Conservation (phyloP, 345 rosid genomes). For the Geranium rotundifolium region DNA sequence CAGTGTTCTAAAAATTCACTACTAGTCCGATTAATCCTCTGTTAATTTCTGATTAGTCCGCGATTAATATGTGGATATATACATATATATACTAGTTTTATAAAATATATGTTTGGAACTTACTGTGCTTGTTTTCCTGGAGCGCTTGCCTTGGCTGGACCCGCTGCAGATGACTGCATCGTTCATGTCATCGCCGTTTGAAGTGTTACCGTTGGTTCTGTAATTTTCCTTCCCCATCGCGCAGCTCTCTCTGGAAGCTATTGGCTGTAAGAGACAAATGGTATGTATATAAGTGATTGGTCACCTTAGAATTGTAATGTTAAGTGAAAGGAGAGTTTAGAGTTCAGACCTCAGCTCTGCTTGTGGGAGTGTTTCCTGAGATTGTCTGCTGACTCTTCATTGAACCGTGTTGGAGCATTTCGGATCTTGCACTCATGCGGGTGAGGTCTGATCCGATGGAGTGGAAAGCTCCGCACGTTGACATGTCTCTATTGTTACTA, state of each 20-base stretch:
- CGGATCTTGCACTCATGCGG: constrained; percentile 65
- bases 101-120: constrained; percentile 3
- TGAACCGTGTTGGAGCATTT: constrained; percentile 38
- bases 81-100: no score
- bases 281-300: no score
- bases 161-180: constrained; percentile 33
- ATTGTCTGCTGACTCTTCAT: constrained; percentile 48
- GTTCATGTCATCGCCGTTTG: constrained; percentile 25
- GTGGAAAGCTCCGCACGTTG: constrained; percentile 78
- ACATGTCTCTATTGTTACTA: constrained; percentile 34
- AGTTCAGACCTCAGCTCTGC: constrained; percentile 51
- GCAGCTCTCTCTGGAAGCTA: constrained; percentile 76
- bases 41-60: no score
- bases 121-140: constrained; percentile 86
- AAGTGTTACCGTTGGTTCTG: constrained; percentile 23
- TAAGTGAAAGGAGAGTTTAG: neutral
- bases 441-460: constrained; percentile 92
- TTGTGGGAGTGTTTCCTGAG: constrained; percentile 63
- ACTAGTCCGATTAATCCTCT: no score
- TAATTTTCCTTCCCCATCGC: constrained; percentile 30
- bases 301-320: no score
- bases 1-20: no score
- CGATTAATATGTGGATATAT: no score
- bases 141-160: constrained; percentile 51
- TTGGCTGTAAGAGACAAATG: constrained; percentile 36